Evolutionary conservation across 495 filamentous ascomycete species (phyloP).

Genomic region (Hyphodiscus hymeniophilus): DNA sequence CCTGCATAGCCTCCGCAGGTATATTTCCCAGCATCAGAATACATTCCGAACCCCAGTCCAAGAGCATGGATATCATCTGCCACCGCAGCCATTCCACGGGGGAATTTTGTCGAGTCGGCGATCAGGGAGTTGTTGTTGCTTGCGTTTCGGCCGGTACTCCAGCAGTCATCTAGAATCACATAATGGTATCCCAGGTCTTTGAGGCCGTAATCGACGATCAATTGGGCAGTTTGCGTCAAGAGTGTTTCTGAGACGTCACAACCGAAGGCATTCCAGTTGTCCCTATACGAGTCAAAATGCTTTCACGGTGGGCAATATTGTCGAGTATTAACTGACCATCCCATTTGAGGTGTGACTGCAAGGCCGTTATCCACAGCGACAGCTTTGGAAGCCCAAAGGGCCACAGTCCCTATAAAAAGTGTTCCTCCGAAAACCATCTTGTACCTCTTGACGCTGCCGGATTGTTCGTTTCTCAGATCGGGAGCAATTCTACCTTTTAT

Average conservation of each 20-base stretch:
- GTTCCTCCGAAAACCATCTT: constrained; percentile 9
- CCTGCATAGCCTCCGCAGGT: constrained; percentile 60
- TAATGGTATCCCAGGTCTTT: constrained; percentile 61
- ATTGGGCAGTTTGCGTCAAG: constrained; percentile 36
- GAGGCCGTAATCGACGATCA: constrained; percentile 44
- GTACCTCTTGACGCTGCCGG: background rate
- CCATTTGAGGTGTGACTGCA: constrained; percentile 23
- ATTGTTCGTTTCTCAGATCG: too few relatives aligned
- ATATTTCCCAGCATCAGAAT: constrained; percentile 49
- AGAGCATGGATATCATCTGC: constrained; percentile 49
- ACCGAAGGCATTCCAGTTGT: constrained; percentile 47
- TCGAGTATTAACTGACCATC: constrained; percentile 9
- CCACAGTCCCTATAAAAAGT: constrained; percentile 1
- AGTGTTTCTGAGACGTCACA: constrained; percentile 43
- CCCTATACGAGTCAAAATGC: constrained; percentile 3
- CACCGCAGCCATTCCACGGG: constrained; percentile 51
- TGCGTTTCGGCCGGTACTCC: constrained; percentile 41
- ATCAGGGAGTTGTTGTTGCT: constrained; percentile 43
- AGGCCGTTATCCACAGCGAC: constrained; percentile 21
- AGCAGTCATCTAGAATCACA: constrained; percentile 59
- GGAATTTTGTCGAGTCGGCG: constrained; percentile 50
- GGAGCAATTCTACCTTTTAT: too few relatives aligned
- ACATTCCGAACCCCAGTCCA: constrained; percentile 60
- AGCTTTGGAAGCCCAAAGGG: constrained; percentile 4
- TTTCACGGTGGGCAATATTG: background rate